Evolutionary conservation across 768 basidiomycete genomes (phyloP).

Genomic region (Gautieria morchelliformis): DNA sequence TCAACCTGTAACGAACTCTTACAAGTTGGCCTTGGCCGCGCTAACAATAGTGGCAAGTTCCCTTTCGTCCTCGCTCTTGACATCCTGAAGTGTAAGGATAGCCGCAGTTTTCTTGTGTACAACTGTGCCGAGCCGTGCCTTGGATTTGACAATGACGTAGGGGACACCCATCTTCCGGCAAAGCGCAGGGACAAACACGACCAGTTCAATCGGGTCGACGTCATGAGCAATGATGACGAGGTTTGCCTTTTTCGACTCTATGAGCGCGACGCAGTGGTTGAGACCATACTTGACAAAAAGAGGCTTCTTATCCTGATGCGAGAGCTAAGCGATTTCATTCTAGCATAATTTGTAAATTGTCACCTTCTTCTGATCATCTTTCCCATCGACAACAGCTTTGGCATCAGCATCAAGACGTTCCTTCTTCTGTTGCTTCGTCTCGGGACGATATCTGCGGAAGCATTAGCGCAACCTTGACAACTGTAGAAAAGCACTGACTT

Average conservation of each 20-base stretch:
- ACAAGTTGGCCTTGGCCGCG: slow-evolving; percentile 97
- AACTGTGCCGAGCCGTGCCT: slow-evolving; percentile 95
- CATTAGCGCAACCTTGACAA: neutral
- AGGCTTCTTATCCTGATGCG: slow-evolving; percentile 81
- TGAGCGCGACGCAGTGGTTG: slow-evolving; percentile 92
- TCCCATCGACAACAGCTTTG: slow-evolving; percentile 63
- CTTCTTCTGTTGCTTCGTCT: slow-evolving; percentile 97
- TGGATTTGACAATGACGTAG: slow-evolving; percentile 97
- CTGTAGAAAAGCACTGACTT: slow-evolving; percentile 39
- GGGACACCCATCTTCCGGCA: slow-evolving; percentile 99
- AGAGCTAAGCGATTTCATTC: neutral
- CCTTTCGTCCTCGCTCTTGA: slow-evolving; percentile 87
- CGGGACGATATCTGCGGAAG: slow-evolving; percentile 59
- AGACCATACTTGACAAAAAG: slow-evolving; percentile 93
- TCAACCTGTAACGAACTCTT: slow-evolving; percentile 26
- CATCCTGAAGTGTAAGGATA: slow-evolving; percentile 85
- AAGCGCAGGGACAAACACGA: slow-evolving; percentile 94
- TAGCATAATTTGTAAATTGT: neutral
- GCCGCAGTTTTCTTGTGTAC: slow-evolving; percentile 98
- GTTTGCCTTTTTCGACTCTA: slow-evolving; percentile 95
- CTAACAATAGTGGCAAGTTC: slow-evolving; percentile 88
- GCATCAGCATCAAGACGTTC: slow-evolving; percentile 75
- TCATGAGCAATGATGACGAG: slow-evolving; percentile 96
- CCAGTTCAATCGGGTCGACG: slow-evolving; percentile 98
- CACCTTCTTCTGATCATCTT: slow-evolving; percentile 46